Percentiles rank a stretch among this genome's conserved stretches.
Conservation (phyloP, 2,329 filamentous ascomycete genomes). For the Colletotrichum scovillei region DNA sequence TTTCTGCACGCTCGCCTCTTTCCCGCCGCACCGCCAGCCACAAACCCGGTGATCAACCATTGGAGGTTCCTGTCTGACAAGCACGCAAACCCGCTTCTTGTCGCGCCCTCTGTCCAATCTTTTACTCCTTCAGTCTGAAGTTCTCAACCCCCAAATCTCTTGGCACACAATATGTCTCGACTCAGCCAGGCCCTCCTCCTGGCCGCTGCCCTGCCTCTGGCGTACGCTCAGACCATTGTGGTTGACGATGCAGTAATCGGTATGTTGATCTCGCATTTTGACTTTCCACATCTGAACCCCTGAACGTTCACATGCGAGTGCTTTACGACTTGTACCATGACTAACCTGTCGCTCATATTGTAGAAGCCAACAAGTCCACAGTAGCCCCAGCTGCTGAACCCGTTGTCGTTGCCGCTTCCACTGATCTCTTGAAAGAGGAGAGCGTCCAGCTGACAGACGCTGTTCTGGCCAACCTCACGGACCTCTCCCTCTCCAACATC, state of each 20-base stretch:
- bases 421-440: conserved; percentile 12
- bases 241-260: conserved; percentile 13
- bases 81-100: not conserved
- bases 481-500: conserved; percentile 43
- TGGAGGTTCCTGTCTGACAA: conserved; percentile 12
- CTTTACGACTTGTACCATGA: not conserved
- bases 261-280: conserved; percentile 1
- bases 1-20: not conserved
- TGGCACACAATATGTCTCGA: conserved; percentile 16
- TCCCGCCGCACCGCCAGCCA: conserved; percentile 20
- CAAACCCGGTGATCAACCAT: conserved; percentile 7
- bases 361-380: conserved; percentile 14
- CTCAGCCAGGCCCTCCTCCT: conserved; percentile 18
- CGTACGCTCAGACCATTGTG: conserved; percentile 19
- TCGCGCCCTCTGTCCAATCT: conserved; percentile 16
- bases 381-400: not conserved
- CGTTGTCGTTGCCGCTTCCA: conserved; percentile 1
- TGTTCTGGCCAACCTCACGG: conserved; percentile 45
- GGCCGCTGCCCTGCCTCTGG: conserved; percentile 9
- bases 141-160: not conserved
- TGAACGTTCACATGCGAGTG: not conserved
- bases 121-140: not conserved
- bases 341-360: not conserved
- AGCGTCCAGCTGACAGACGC: conserved; percentile 41
- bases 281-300: not conserved